Conservation (phyloP, 2,329 filamentous ascomycete species). For the Graphiopsis chlorocephala region DNA sequence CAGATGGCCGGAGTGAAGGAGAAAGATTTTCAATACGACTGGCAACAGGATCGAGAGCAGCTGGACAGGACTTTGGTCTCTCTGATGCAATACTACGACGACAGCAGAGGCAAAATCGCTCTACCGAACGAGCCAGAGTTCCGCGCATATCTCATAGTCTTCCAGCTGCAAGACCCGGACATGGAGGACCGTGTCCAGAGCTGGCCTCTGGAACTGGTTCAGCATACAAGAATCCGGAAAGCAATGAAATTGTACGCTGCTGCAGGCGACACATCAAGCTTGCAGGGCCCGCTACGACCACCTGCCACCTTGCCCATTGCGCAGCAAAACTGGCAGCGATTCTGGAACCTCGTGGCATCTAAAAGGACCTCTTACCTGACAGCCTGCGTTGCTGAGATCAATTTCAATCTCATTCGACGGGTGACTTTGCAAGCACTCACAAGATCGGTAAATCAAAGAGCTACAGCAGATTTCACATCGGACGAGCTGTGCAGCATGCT, state of each 20-base stretch:
- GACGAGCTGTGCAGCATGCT: constrained; percentile 51
- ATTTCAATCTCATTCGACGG: constrained; percentile 58
- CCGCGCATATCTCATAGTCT: constrained; percentile 60
- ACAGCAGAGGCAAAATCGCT: constrained; percentile 48
- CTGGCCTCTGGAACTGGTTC: constrained; percentile 51
- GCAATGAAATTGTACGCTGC: constrained; percentile 58
- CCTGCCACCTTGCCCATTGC: constrained; percentile 50
- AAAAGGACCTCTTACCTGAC: constrained; percentile 58
- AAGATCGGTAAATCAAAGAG: constrained; percentile 29
- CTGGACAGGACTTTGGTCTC: constrained; percentile 62
- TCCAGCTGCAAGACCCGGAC: constrained; percentile 54
- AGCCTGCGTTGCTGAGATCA: constrained; percentile 63
- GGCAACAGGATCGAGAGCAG: constrained; percentile 62
- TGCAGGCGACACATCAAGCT: constrained; percentile 52
- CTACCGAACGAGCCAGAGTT: constrained; percentile 64
- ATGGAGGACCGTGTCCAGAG: constrained; percentile 58
- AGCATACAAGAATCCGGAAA: constrained; percentile 53
- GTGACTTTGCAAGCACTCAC: constrained; percentile 54
- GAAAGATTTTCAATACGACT: constrained; percentile 51
- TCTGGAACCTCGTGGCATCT: constrained; percentile 57
- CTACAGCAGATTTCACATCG: constrained; percentile 56
- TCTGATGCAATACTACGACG: constrained; percentile 60
- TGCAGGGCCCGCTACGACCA: constrained; percentile 51
- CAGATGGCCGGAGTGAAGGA: constrained; percentile 53
- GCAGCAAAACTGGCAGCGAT: constrained; percentile 56